Percentiles rank a stretch among this genome's conserved stretches.
Conservation (phyloP, 2,329 filamentous ascomycete species). For the Leptoxyphium fumago region DNA sequence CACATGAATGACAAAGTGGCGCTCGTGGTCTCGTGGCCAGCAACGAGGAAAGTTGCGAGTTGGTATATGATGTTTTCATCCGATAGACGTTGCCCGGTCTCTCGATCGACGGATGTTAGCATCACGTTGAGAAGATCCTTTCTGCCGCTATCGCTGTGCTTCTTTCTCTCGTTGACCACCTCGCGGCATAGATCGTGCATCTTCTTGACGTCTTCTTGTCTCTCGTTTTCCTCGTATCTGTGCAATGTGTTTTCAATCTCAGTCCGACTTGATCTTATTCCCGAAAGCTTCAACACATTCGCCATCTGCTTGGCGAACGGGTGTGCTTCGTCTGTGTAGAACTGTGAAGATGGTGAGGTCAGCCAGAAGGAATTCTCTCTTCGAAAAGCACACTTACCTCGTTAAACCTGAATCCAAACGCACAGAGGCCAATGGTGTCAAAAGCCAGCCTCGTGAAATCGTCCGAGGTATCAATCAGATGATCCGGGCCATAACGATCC, state of each 20-base stretch:
- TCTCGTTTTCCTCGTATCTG: slow-evolving; percentile 14
- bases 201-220: slow-evolving; percentile 21
- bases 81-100: slow-evolving; percentile 43
- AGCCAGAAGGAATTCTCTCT: slow-evolving; percentile 42
- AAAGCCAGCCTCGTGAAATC: slow-evolving; percentile 58
- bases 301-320: slow-evolving; percentile 56
- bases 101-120: slow-evolving; percentile 43
- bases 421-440: slow-evolving; percentile 43
- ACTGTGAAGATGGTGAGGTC: slow-evolving; percentile 54
- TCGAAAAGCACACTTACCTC: not conserved
- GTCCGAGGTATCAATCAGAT: slow-evolving; percentile 44
- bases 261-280: slow-evolving; percentile 34
- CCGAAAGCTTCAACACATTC: slow-evolving; percentile 43
- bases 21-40: slow-evolving; percentile 11
- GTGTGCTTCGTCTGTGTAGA: slow-evolving; percentile 51
- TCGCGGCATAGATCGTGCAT: slow-evolving; percentile 5
- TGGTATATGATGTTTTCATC: slow-evolving; percentile 52
- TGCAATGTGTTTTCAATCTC: slow-evolving; percentile 1
- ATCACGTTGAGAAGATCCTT: slow-evolving; percentile 46
- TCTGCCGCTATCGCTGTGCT: slow-evolving; percentile 3
- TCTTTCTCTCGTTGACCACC: not conserved
- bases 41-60: slow-evolving; percentile 52
- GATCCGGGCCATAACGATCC: slow-evolving; percentile 42
- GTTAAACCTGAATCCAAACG: not conserved
- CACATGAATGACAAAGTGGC: slow-evolving; percentile 28